phyloP scores from a whole-genome alignment of 1,284 basidiomycete species.

The Hemileia vastatrix region DNA sequence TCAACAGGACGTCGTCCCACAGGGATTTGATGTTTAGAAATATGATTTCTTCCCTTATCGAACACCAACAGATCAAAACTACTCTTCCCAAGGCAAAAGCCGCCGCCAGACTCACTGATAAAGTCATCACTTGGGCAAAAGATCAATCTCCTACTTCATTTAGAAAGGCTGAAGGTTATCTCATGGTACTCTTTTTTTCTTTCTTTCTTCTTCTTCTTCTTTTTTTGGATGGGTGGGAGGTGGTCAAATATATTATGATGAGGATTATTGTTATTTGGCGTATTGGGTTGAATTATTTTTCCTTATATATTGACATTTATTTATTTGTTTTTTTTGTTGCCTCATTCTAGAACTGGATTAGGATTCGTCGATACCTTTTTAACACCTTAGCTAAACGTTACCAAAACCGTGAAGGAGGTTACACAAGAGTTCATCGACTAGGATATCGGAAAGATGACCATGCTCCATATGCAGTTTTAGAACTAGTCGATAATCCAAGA shows the following conservation, averaged over 20 bases:
- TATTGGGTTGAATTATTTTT: neutral
- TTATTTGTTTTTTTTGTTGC: neutral
- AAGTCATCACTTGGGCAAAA: constrained; percentile 51
- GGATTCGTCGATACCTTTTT: constrained; percentile 66
- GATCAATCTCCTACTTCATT: neutral
- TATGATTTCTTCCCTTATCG: constrained; percentile 82
- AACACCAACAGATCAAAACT: constrained; percentile 93
- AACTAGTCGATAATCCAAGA: constrained; percentile 84
- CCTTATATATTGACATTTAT: neutral
- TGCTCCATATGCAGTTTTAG: constrained; percentile 81
- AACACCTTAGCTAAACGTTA: constrained; percentile 71
- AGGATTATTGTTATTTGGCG: neutral
- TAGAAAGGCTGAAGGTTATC: neutral
- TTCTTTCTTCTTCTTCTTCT: constrained; percentile 20
- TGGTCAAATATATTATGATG: neutral
- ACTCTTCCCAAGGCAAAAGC: constrained; percentile 94
- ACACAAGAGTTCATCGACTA: constrained; percentile 84
- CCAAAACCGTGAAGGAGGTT: constrained; percentile 73
- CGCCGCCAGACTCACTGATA: constrained; percentile 80
- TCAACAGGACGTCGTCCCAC: constrained; percentile 28
- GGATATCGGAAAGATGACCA: constrained; percentile 85
- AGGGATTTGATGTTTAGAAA: constrained; percentile 52
- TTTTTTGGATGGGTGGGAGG: too few species aligned
- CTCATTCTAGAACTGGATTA: constrained; percentile 30
- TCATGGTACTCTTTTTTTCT: constrained; percentile 1